These are phyloP conservation scores for Pinus albicaulis DNA, from an alignment of 75 land plant genomes.

Conservation along the genomic window DNA sequence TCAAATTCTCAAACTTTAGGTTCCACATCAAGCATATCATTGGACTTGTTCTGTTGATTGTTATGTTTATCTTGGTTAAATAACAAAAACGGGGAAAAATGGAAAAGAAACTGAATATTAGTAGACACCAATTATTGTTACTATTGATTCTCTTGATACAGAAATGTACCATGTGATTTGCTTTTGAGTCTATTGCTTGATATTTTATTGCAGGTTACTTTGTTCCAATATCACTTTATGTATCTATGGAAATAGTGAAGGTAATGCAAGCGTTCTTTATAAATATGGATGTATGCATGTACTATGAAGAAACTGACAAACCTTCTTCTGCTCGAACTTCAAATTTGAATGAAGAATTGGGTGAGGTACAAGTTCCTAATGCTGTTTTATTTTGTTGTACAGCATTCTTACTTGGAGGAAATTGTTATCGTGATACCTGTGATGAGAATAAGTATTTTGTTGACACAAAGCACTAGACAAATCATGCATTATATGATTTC, in stretches of 20 bases:
- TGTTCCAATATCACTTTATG: conserved; percentile 40
- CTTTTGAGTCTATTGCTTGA: not conserved
- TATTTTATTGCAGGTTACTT: conserved; percentile 21
- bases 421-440: not conserved
- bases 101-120: too few species aligned
- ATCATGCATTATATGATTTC: not conserved
- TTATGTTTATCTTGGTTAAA: too few species aligned
- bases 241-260: conserved; percentile 35
- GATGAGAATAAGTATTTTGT: not conserved
- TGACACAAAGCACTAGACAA: not conserved
- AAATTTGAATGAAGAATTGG: conserved; percentile 36
- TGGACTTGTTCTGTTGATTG: too few species aligned
- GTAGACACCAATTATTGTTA: too few species aligned
- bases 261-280: conserved; percentile 23
- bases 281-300: conserved; percentile 19
- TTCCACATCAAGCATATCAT: too few species aligned
- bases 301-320: conserved; percentile 24
- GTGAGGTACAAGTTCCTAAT: conserved; percentile 18
- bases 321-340: conserved; percentile 36
- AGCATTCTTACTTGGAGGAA: not conserved
- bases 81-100: too few species aligned
- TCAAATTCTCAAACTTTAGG: too few species aligned
- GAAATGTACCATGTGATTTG: not conserved
- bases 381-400: not conserved
- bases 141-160: not conserved